These are phyloP conservation scores for Botrytis fragariae DNA, from an alignment of 2,329 filamentous ascomycete genomes.

Conservation along the genomic window DNA sequence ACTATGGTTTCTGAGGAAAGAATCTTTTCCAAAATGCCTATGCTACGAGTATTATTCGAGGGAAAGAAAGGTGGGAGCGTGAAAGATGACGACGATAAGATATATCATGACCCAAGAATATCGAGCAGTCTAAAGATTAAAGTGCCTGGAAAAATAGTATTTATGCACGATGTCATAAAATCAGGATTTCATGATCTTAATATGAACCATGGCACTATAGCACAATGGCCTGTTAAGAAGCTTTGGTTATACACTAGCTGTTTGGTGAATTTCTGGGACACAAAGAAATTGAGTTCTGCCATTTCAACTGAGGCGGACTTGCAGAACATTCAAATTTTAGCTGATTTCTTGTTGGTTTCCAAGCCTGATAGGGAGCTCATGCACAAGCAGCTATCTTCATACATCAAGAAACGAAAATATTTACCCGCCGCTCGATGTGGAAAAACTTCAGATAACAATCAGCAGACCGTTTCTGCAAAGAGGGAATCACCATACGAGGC, in stretches of 20 bases:
- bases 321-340: neutral
- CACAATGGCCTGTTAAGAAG: neutral
- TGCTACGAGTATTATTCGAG: neutral
- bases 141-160: neutral
- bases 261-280: neutral
- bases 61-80: neutral
- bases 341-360: neutral
- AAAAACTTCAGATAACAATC: neutral
- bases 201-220: neutral
- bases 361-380: neutral
- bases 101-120: neutral
- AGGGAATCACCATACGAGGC: neutral
- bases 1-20: neutral
- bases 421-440: neutral
- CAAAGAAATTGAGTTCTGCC: neutral
- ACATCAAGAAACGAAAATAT: neutral
- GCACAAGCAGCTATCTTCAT: neutral
- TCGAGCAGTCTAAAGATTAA: neutral
- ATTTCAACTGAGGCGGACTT: neutral
- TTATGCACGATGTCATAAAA: neutral
- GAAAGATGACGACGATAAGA: neutral
- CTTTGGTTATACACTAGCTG: neutral
- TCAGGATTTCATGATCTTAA: neutral
- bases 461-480: neutral
- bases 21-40: neutral